A percentile compares a stretch with the other conserved stretches of the same genome.
These are phyloP conservation scores for Penstemon barbatus DNA, from an alignment of 257 asterid species.

Conservation along the genomic window DNA sequence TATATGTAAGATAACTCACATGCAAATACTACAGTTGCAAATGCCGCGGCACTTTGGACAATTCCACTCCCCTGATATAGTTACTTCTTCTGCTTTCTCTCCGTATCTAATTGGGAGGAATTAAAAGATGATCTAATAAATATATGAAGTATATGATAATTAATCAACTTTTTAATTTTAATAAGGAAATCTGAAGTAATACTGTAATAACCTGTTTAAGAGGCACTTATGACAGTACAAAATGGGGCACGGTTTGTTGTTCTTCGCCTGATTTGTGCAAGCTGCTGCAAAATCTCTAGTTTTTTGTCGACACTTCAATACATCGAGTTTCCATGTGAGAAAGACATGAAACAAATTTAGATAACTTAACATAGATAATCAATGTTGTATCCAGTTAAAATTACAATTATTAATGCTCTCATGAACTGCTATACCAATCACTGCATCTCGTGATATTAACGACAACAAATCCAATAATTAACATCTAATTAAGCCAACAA, in stretches of 20 bases:
- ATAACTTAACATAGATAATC: slow-evolving; percentile 2
- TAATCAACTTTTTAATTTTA: slow-evolving; percentile 4
- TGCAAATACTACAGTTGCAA: slow-evolving; percentile 61
- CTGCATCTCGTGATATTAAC: neutral
- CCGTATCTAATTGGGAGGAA: slow-evolving; percentile 54
- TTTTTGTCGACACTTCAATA: slow-evolving; percentile 63
- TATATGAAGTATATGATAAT: neutral
- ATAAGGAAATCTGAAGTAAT: neutral
- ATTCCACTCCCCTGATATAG: slow-evolving; percentile 54
- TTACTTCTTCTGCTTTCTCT: slow-evolving; percentile 73
- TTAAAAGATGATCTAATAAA: neutral
- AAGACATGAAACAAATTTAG: slow-evolving; percentile 14
- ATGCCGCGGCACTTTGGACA: slow-evolving; percentile 66
- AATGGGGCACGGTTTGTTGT: slow-evolving; percentile 48
- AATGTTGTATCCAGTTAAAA: neutral
- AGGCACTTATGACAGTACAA: slow-evolving; percentile 58
- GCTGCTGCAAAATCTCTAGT: slow-evolving; percentile 55
- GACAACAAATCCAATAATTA: neutral
- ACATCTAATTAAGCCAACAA: neutral
- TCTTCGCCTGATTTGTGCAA: slow-evolving; percentile 51
- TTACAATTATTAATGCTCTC: too few species aligned
- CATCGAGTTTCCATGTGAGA: slow-evolving; percentile 39
- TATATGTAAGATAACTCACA: slow-evolving; percentile 40
- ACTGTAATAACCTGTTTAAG: slow-evolving; percentile 59
- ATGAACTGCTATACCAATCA: neutral